Conservation (phyloP, 176 grass and related monocot genomes). For the Musa troglodytarum region DNA sequence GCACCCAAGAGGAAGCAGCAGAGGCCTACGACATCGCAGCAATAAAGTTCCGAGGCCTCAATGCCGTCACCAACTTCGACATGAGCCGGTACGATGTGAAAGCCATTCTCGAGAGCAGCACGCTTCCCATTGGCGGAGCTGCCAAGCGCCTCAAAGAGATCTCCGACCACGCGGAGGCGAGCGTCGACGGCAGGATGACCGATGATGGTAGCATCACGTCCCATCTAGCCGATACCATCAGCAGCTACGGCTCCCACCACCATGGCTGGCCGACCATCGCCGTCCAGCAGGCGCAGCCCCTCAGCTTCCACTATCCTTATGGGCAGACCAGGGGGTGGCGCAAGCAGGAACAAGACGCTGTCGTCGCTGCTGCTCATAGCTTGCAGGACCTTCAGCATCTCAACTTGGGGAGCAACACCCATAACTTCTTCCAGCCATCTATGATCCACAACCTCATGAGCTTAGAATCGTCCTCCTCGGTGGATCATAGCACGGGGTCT, state of each 20-base stretch:
- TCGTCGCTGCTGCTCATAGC: slow-evolving; percentile 21
- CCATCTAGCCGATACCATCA: slow-evolving; percentile 24
- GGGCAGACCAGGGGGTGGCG: slow-evolving; percentile 34
- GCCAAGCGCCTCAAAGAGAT: slow-evolving; percentile 42
- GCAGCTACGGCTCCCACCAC: slow-evolving; percentile 3
- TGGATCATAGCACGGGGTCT: no score
- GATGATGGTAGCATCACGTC: slow-evolving; percentile 14
- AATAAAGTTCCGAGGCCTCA: slow-evolving; percentile 75
- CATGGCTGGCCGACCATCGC: slow-evolving; percentile 30
- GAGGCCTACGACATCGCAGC: slow-evolving; percentile 78
- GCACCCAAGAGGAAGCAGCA: slow-evolving; percentile 76
- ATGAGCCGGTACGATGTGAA: slow-evolving; percentile 74
- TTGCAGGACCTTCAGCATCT: slow-evolving; percentile 45
- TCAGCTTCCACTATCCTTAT: slow-evolving; percentile 28
- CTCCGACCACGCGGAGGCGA: slow-evolving; percentile 25
- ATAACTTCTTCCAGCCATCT: slow-evolving; percentile 50
- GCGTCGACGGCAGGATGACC: slow-evolving; percentile 17
- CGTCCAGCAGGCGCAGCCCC: slow-evolving; percentile 21
- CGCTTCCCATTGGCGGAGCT: slow-evolving; percentile 36
- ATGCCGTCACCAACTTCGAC: slow-evolving; percentile 79
- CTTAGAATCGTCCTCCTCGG: slow-evolving; percentile 18
- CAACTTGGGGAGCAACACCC: slow-evolving; percentile 15
- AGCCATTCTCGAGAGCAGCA: slow-evolving; percentile 59
- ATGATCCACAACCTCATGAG: slow-evolving; percentile 23
- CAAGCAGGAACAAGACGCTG: slow-evolving; percentile 54